Evolutionary conservation across 768 basidiomycete genomes (phyloP), one percentile per base, ranked within the genome.

Genomic region (Lactifluus pinguis): DNA sequence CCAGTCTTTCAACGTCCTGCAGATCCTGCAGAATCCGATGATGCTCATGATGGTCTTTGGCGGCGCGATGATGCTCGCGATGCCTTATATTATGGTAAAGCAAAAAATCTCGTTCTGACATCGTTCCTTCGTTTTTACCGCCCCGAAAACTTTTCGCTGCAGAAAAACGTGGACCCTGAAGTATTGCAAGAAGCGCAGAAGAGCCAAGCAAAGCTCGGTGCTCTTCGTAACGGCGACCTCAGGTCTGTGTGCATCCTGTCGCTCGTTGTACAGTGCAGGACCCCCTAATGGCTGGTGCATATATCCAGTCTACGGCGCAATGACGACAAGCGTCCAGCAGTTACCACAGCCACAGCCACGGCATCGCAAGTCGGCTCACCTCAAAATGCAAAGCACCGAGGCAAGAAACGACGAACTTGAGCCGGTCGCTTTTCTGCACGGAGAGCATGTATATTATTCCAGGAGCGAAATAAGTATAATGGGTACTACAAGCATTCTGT

Each of bases 11-110:
- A 86, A 86, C 70, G 63, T 89, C 25, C 57, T 86, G 59, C 82
- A 76, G 55, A 90, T 92, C 86, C 76, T 92, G 68, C 81, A 85
- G 59, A 92, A 83, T 69, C 89, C 89, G 7, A 91, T 92, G 89
- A 87, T 88, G 78, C 73, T 92, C 60, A 78, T 91, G 70, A 87
- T 89, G 83, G 77, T 83, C 34, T 72, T 80, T 64, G 85, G 80
- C 49, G 89, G 79, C 41, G 75, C 72, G 53, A 80, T 89, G 80
- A 79, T 87, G 74, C 71, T 92, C 30, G 80, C 77, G 25, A 84
- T 83, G 81, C 89, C 89, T 4, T 89, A 87, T 68, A 71, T 92
- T 56, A 86, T 86, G 79, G 89, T 89, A 68, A 51, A 76, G 17
- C 14, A 25, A 25, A 25, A 25, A 39, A 39, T 34, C 32, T 34